Percentiles rank a stretch among this genome's conserved stretches.
phyloP scores from a whole-genome alignment of 192 early-diverging fungal genomes.

The Coemansia aciculifera region DNA sequence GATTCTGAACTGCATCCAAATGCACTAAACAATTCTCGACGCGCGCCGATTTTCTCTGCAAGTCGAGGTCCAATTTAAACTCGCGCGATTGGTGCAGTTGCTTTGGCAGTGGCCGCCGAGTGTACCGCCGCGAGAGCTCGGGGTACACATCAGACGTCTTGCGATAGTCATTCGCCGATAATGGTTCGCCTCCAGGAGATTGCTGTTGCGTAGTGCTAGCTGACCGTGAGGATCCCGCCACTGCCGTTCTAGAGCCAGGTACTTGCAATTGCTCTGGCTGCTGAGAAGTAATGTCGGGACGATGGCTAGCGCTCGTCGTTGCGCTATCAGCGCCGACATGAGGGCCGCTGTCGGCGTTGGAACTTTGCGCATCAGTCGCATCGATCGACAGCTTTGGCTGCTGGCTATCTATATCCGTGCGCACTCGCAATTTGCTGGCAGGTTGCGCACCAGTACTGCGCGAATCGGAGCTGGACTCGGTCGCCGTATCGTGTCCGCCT shows the following conservation, averaged over 20 bases:
- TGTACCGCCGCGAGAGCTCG: conserved; percentile 9
- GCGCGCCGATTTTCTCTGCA: conserved; percentile 70
- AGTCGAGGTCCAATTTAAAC: conserved; percentile 80
- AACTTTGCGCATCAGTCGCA: background rate
- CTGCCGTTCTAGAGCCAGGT: background rate
- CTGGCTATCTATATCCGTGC: conserved; percentile 16
- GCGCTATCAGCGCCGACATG: background rate
- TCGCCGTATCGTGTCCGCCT: conserved; percentile 8
- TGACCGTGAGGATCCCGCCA: background rate
- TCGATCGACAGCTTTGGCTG: background rate
- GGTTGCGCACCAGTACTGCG: conserved; percentile 22
- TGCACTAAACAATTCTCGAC: conserved; percentile 85
- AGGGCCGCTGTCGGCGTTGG: background rate
- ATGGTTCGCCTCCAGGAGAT: background rate
- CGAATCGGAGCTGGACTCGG: conserved; percentile 8
- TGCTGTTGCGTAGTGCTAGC: conserved; percentile 1
- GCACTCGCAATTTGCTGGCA: conserved; percentile 27
- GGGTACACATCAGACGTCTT: conserved; percentile 35
- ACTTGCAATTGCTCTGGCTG: background rate
- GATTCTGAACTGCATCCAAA: conserved; percentile 87
- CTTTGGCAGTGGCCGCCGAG: conserved; percentile 45
- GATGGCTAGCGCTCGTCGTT: background rate
- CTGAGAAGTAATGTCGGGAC: background rate
- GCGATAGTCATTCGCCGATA: conserved; percentile 1
- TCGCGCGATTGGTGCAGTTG: conserved; percentile 66